A percentile compares a stretch with the other conserved stretches of the same genome.
These are phyloP conservation scores for Phytophthora podocarpi DNA, from an alignment of 352 stramenopile species.

Conservation along the genomic window DNA sequence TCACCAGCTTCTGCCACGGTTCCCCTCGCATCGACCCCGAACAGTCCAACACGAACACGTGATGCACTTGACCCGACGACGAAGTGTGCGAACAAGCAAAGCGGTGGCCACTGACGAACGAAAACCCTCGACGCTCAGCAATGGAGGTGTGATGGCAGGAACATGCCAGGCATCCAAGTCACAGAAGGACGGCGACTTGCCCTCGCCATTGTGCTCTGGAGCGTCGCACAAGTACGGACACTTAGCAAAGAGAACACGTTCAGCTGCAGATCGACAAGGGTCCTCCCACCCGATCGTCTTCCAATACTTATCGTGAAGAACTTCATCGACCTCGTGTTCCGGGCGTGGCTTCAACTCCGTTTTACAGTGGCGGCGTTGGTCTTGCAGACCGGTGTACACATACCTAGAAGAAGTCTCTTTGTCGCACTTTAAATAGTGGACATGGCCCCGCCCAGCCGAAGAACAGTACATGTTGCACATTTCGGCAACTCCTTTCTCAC, in stretches of 20 bases:
- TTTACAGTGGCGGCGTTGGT: conserved; percentile 46
- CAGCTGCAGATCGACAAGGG: conserved; percentile 35
- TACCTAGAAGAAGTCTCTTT: conserved; percentile 12
- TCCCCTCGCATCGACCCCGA: conserved; percentile 50
- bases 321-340: conserved; percentile 38
- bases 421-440: conserved; percentile 52
- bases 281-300: conserved; percentile 59
- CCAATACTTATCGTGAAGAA: conserved; percentile 55
- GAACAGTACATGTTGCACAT: conserved; percentile 61
- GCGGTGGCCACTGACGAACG: conserved; percentile 35
- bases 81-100: conserved; percentile 45
- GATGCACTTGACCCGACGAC: conserved; percentile 31
- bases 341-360: conserved; percentile 18
- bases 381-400: conserved; percentile 30
- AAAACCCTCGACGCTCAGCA: neutral
- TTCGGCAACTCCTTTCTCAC: conserved; percentile 47
- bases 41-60: conserved; percentile 56
- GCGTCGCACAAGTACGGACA: conserved; percentile 47
- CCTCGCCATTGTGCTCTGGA: conserved; percentile 29
- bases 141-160: neutral
- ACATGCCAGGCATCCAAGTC: conserved; percentile 42
- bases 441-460: conserved; percentile 44
- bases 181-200: conserved; percentile 28
- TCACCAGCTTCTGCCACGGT: conserved; percentile 31
- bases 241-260: conserved; percentile 38